A percentile compares a stretch with the other conserved stretches of the same genome.
phyloP scores from a whole-genome alignment of 2,329 filamentous ascomycete genomes.

The Fusarium hainanense region DNA sequence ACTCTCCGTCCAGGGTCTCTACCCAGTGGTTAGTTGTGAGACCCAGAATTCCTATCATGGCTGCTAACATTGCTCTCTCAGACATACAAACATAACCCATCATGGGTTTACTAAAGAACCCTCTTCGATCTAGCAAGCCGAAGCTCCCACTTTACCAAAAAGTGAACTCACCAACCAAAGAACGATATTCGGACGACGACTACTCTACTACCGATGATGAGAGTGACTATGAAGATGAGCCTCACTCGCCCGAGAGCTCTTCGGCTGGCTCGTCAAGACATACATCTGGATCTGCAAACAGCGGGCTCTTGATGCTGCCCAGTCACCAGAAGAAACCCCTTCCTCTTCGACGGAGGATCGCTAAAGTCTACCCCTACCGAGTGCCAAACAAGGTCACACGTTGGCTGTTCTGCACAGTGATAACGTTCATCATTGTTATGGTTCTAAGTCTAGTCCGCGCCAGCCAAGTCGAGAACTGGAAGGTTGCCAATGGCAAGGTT shows the following conservation, averaged over 20 bases:
- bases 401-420: constrained; percentile 79
- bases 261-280: constrained; percentile 66
- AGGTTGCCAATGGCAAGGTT: constrained; percentile 64
- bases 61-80: constrained; percentile 15
- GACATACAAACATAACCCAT: constrained; percentile 26
- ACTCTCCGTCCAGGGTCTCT: constrained; percentile 15
- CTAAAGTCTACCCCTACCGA: constrained; percentile 62
- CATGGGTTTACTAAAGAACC: constrained; percentile 64
- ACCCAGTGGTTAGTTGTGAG: constrained; percentile 15
- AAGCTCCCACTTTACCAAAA: constrained; percentile 65
- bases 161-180: constrained; percentile 57
- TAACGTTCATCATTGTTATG: constrained; percentile 78
- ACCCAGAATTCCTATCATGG: constrained; percentile 21
- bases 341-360: constrained; percentile 32
- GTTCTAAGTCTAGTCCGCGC: constrained; percentile 79
- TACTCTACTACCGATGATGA: constrained; percentile 61
- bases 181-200: constrained; percentile 63
- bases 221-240: constrained; percentile 58
- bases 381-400: constrained; percentile 79
- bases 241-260: constrained; percentile 55
- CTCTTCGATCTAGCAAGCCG: constrained; percentile 59
- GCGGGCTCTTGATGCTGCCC: constrained; percentile 58
- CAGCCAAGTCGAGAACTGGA: constrained; percentile 75
- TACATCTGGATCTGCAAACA: constrained; percentile 58
- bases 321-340: constrained; percentile 48